These are phyloP conservation scores for Fusarium sp. DNA, from an alignment of 2,329 filamentous ascomycete species.

Conservation along the genomic window DNA sequence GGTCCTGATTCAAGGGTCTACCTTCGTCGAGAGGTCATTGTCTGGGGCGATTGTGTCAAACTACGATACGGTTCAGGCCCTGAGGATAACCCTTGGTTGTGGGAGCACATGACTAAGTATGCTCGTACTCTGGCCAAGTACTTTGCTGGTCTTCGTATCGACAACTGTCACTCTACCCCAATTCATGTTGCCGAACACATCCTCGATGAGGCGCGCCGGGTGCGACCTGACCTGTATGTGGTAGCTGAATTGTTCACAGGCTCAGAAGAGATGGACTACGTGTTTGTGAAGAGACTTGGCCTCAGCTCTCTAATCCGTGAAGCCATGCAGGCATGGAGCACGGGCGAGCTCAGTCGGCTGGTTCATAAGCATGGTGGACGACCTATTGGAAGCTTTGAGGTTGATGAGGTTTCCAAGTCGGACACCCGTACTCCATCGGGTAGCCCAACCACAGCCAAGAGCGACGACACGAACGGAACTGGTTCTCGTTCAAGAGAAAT, in stretches of 20 bases:
- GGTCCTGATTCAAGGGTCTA: constrained; percentile 93
- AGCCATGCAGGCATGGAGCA: constrained; percentile 98
- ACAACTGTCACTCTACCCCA: constrained; percentile 98
- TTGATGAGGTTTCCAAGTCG: constrained; percentile 83
- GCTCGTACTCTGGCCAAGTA: constrained; percentile 93
- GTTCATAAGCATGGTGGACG: constrained; percentile 94
- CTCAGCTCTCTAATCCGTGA: constrained; percentile 93
- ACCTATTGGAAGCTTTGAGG: constrained; percentile 96
- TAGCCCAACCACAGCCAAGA: constrained; percentile 50
- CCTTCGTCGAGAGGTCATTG: constrained; percentile 93
- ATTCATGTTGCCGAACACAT: constrained; percentile 95
- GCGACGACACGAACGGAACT: constrained; percentile 46
- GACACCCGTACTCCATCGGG: constrained; percentile 58
- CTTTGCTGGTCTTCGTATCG: constrained; percentile 94
- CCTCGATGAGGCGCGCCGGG: constrained; percentile 89
- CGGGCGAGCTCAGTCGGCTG: constrained; percentile 89
- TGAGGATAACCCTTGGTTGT: constrained; percentile 91
- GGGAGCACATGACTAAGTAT: constrained; percentile 96
- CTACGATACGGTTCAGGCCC: constrained; percentile 86
- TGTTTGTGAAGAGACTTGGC: constrained; percentile 93
- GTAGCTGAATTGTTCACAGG: constrained; percentile 97
- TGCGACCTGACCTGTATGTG: constrained; percentile 89
- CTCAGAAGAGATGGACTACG: constrained; percentile 94
- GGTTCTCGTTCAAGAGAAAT: constrained; percentile 68
- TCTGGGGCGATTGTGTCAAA: constrained; percentile 99